Percentiles rank a stretch among this genome's conserved stretches.
These are phyloP conservation scores for Themeda triandra DNA, from an alignment of 176 grass and related monocot genomes.

Conservation along the genomic window DNA sequence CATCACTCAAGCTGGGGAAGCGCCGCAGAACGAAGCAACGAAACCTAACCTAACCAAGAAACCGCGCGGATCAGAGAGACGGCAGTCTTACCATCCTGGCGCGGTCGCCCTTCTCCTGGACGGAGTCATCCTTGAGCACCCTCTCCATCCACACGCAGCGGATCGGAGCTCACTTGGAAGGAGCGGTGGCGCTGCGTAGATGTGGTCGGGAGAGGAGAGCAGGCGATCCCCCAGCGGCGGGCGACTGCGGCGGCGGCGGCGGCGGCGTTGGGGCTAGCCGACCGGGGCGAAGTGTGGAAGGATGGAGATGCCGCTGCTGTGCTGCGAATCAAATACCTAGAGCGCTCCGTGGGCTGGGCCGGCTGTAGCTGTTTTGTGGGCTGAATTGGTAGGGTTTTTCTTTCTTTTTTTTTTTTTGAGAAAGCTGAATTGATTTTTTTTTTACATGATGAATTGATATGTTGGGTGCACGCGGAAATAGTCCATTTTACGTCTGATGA, in stretches of 20 bases:
- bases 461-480: too few relatives aligned
- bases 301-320: background rate
- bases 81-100: conserved; percentile 35
- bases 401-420: background rate
- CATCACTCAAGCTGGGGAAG: background rate
- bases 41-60: background rate
- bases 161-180: background rate
- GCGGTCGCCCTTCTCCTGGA: conserved; percentile 48
- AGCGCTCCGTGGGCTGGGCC: background rate
- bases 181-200: background rate
- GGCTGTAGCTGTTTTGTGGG: background rate
- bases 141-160: conserved; percentile 32
- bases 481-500: too few relatives aligned
- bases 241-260: too few relatives aligned
- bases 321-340: background rate
- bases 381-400: background rate
- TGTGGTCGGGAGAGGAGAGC: background rate
- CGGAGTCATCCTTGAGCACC: conserved; percentile 52
- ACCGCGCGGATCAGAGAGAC: background rate
- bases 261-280: background rate
- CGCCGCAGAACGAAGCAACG: background rate
- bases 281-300: background rate
- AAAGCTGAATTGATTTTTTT: background rate
- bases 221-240: background rate
- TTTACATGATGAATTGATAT: too few relatives aligned